Evolutionary conservation across 768 basidiomycete genomes (phyloP).

Genomic region (Roridomyces roridus): DNA sequence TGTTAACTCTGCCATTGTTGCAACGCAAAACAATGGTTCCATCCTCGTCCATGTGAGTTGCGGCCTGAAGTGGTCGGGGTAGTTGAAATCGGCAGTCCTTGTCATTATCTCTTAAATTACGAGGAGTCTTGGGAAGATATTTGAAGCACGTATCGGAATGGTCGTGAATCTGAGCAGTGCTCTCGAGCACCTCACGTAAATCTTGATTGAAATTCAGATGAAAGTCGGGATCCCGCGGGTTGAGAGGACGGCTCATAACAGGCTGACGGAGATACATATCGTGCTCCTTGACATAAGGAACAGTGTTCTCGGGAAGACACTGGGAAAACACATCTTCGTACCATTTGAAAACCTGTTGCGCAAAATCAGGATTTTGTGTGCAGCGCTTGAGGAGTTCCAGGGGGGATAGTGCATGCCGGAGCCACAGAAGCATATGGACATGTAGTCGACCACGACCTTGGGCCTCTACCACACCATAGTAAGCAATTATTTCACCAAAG

Average conservation of each 20-base stretch:
- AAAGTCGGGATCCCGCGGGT: not conserved
- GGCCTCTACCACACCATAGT: constrained; percentile 34
- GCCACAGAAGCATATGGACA: constrained; percentile 34
- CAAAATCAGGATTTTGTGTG: constrained; percentile 1
- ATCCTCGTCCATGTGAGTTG: constrained; percentile 16
- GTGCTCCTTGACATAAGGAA: not conserved
- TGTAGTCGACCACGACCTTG: constrained; percentile 30
- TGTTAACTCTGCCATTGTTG: constrained; percentile 16
- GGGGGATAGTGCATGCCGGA: constrained; percentile 1
- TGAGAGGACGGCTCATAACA: constrained; percentile 2
- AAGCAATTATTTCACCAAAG: constrained; percentile 26
- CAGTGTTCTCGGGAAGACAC: not conserved
- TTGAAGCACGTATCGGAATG: constrained; percentile 25
- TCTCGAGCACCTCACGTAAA: not conserved
- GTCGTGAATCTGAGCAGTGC: not conserved
- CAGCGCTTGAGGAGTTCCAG: constrained; percentile 3
- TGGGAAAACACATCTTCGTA: constrained; percentile 10
- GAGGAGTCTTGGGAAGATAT: constrained; percentile 2
- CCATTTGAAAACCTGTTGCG: not conserved
- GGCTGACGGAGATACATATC: not conserved
- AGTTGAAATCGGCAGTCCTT: constrained; percentile 20
- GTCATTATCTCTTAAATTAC: constrained; percentile 11
- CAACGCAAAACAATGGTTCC: constrained; percentile 9
- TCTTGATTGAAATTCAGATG: not conserved
- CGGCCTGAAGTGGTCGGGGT: constrained; percentile 3